Evolutionary conservation across 352 stramenopile genomes (phyloP).

Genomic region (Phytophthora niederhauseri): DNA sequence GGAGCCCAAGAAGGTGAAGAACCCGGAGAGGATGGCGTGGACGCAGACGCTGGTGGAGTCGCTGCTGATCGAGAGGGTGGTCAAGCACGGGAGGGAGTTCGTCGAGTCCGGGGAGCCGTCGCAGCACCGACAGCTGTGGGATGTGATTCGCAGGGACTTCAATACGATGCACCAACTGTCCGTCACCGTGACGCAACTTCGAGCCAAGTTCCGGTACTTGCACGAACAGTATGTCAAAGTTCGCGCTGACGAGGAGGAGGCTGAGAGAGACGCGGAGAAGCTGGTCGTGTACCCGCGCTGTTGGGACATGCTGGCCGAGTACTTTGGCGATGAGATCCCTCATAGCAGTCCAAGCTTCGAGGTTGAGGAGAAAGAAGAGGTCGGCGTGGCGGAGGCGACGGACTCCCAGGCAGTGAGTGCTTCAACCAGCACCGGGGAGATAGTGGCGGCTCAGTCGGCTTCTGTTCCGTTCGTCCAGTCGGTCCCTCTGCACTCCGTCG

Average conservation of each 20-base stretch:
- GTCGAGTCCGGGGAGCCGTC: conserved; percentile 9
- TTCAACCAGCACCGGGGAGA: neutral
- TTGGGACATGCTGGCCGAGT: conserved; percentile 35
- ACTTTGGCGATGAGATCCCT: conserved; percentile 23
- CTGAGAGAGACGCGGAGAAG: conserved; percentile 13
- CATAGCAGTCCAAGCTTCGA: neutral
- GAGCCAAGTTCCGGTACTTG: conserved; percentile 33
- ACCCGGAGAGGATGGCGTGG: conserved; percentile 30
- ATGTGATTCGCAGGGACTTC: conserved; percentile 23
- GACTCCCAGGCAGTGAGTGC: conserved; percentile 2
- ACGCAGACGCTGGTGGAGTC: conserved; percentile 27
- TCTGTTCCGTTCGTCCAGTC: neutral
- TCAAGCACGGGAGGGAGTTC: conserved; percentile 28
- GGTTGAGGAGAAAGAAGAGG: conserved; percentile 3
- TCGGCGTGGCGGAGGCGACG: neutral
- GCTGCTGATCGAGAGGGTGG: conserved; percentile 28
- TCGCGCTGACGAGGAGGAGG: conserved; percentile 21
- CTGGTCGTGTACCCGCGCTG: conserved; percentile 31
- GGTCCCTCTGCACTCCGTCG: neutral
- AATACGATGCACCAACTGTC: conserved; percentile 20
- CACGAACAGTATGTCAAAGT: conserved; percentile 29
- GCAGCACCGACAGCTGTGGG: conserved; percentile 29
- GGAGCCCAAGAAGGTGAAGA: conserved; percentile 16
- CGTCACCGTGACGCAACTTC: conserved; percentile 29
- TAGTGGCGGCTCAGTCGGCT: neutral